These are phyloP conservation scores for Rutstroemia sp. DNA, from an alignment of 2,329 filamentous ascomycete genomes.

Conservation along the genomic window DNA sequence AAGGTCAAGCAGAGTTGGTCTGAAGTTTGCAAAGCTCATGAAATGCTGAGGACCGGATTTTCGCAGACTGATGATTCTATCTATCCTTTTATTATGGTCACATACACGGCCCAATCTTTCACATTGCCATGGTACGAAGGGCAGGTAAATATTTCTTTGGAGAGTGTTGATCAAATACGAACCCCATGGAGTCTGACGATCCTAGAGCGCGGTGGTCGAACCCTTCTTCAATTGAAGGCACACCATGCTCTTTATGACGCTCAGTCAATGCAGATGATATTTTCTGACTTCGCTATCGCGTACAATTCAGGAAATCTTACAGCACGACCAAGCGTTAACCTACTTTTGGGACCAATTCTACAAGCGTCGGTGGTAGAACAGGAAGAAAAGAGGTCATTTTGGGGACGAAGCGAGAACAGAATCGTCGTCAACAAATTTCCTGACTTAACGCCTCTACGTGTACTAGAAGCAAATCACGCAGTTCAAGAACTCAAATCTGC, in stretches of 20 bases:
- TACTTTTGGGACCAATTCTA: conserved; percentile 39
- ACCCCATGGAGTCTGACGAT: conserved; percentile 26
- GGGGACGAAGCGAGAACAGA: conserved; percentile 48
- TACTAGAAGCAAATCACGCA: conserved; percentile 30
- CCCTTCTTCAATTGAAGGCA: conserved; percentile 21
- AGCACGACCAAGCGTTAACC: conserved; percentile 32
- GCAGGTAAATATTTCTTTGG: not conserved
- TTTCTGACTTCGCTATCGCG: conserved; percentile 47
- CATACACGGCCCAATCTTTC: conserved; percentile 37
- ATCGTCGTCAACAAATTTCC: conserved; percentile 67
- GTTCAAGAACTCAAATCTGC: conserved; percentile 33
- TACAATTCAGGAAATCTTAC: conserved; percentile 29
- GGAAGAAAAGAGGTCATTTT: conserved; percentile 46
- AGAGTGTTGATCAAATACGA: conserved; percentile 9
- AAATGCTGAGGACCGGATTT: conserved; percentile 74
- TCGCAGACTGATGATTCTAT: conserved; percentile 50
- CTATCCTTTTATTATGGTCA: conserved; percentile 68
- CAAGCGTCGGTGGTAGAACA: conserved; percentile 26
- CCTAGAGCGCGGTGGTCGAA: conserved; percentile 1
- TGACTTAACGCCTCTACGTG: conserved; percentile 56
- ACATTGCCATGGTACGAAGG: conserved; percentile 35
- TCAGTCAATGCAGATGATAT: conserved; percentile 57
- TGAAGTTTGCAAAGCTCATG: conserved; percentile 44
- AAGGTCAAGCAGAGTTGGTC: conserved; percentile 53
- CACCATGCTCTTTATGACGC: conserved; percentile 88